Conservation (phyloP, 148 eudicot species). For the Pharnaceum exiguum region DNA sequence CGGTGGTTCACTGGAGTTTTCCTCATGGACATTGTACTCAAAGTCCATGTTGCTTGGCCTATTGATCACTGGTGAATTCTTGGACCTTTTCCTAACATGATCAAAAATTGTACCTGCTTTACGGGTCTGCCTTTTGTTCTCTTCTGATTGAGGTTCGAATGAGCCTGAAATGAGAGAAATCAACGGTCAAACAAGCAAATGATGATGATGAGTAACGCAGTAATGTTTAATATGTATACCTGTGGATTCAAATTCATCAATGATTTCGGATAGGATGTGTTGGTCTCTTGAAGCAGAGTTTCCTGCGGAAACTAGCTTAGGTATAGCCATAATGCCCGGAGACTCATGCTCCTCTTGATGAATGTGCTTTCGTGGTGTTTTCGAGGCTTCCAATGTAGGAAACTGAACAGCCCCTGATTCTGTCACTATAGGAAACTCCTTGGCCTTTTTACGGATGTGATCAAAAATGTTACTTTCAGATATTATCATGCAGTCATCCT, state of each 20-base stretch:
- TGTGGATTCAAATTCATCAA: constrained; percentile 24
- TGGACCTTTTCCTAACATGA: constrained; percentile 51
- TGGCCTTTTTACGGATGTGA: constrained; percentile 81
- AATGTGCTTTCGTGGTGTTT: constrained; percentile 38
- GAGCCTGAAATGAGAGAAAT: constrained; percentile 22
- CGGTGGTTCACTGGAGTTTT: not conserved
- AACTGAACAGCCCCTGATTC: constrained; percentile 31
- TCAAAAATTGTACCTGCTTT: constrained; percentile 41
- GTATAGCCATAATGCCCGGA: constrained; percentile 13
- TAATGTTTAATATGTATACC: constrained; percentile 7
- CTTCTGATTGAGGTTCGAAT: constrained; percentile 25
- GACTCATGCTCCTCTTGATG: constrained; percentile 38
- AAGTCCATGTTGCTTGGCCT: constrained; percentile 24
- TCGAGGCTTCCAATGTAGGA: constrained; percentile 45
- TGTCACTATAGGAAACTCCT: constrained; percentile 54
- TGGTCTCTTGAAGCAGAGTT: constrained; percentile 18
- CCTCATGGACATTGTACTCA: constrained; percentile 13
- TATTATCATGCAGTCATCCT: constrained; percentile 70
- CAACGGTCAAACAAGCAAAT: not conserved
- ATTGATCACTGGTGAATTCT: constrained; percentile 36
- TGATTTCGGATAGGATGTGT: constrained; percentile 15
- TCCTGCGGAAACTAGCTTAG: constrained; percentile 10
- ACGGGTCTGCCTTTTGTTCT: constrained; percentile 23
- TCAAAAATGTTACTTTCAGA: constrained; percentile 67
- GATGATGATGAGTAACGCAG: not conserved